These are phyloP conservation scores for Tinospora cordifolia DNA, from an alignment of 164 flowering plant genomes.

Conservation along the genomic window DNA sequence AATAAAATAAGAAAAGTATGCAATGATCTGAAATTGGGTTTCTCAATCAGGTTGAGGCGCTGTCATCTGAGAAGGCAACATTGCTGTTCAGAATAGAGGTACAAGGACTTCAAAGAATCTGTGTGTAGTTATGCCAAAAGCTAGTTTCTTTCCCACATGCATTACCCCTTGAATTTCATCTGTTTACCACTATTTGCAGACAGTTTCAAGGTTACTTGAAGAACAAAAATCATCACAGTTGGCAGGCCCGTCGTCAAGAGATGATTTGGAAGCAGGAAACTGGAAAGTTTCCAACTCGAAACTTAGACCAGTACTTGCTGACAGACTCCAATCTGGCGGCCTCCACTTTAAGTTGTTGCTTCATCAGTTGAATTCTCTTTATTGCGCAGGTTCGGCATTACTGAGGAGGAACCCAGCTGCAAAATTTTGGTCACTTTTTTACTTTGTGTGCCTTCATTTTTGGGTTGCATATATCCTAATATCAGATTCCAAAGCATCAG, in stretches of 20 bases:
- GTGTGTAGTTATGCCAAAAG: no score
- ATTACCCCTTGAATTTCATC: slow-evolving; percentile 6
- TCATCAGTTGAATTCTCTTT: slow-evolving; percentile 64
- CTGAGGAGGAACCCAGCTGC: slow-evolving; percentile 62
- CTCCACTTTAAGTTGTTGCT: slow-evolving; percentile 57
- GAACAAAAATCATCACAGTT: slow-evolving; percentile 37
- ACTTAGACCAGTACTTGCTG: slow-evolving; percentile 39
- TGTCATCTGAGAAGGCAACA: slow-evolving; percentile 87
- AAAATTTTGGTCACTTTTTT: slow-evolving; percentile 50
- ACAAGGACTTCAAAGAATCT: not conserved
- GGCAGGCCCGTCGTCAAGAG: slow-evolving; percentile 31
- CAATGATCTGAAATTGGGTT: slow-evolving; percentile 13
- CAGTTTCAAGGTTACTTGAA: slow-evolving; percentile 61
- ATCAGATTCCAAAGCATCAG: slow-evolving; percentile 50
- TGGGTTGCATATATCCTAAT: slow-evolving; percentile 79
- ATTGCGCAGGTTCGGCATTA: slow-evolving; percentile 56
- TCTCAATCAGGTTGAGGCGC: slow-evolving; percentile 70
- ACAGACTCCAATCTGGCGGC: slow-evolving; percentile 48
- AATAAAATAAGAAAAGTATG: not conserved
- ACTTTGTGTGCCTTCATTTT: slow-evolving; percentile 73
- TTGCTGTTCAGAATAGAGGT: slow-evolving; percentile 84
- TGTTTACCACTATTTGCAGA: slow-evolving; percentile 31
- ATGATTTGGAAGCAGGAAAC: slow-evolving; percentile 61
- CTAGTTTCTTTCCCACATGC: not conserved
- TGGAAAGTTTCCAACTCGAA: slow-evolving; percentile 38